These are phyloP conservation scores for Straminergon stramineum DNA, from an alignment of 225 moss, liverwort and hornwort species.

Conservation along the genomic window DNA sequence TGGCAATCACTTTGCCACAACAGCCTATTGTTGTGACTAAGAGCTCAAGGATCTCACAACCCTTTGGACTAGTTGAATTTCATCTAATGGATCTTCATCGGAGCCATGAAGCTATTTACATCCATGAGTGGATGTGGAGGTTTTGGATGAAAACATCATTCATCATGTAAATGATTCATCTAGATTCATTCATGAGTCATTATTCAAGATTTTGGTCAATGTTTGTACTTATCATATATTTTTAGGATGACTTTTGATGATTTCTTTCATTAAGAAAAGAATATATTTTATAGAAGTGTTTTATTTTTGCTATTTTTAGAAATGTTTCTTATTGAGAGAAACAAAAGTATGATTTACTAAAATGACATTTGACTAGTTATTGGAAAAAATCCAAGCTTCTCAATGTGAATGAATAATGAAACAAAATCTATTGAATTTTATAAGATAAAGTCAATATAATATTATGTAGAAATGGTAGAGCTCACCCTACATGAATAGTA, in stretches of 20 bases:
- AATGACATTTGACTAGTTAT: background rate
- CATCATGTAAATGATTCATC: background rate
- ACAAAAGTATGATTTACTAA: background rate
- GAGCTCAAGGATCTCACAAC: too few relatives aligned
- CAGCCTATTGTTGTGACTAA: too few relatives aligned
- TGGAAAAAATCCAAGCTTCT: background rate
- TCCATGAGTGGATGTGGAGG: background rate
- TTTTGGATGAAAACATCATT: background rate
- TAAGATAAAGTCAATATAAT: background rate
- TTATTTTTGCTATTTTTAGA: background rate
- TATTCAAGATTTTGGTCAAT: background rate
- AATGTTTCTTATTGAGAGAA: background rate
- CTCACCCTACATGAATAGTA: fast-evolving
- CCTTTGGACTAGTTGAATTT: too few relatives aligned
- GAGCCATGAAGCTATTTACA: background rate
- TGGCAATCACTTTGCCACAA: too few relatives aligned
- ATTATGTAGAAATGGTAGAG: background rate
- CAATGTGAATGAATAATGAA: background rate
- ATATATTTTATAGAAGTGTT: too few relatives aligned
- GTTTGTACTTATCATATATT: too few relatives aligned
- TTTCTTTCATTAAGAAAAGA: background rate
- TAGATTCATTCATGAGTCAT: background rate
- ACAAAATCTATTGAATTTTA: background rate
- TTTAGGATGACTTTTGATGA: background rate
- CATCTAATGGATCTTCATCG: background rate